A percentile compares a stretch with the other conserved stretches of the same genome.
These are phyloP conservation scores for Pseudomassariella vexata DNA, from an alignment of 2,329 filamentous ascomycete genomes.

Conservation along the genomic window DNA sequence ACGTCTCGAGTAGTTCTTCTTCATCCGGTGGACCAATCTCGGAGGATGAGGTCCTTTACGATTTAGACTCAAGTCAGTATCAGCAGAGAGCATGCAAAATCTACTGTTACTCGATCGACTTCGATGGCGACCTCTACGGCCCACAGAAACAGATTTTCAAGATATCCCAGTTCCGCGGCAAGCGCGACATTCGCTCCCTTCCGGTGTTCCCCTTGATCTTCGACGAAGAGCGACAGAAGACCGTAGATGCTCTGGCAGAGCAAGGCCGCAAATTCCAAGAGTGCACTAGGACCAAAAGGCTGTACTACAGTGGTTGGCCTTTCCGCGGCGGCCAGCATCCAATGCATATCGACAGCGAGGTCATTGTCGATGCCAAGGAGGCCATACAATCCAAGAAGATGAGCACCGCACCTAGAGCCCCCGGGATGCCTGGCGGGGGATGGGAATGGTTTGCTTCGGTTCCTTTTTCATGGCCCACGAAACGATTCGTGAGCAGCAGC, in stretches of 20 bases:
- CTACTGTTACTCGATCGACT: conserved; percentile 35
- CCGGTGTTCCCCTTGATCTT: conserved; percentile 33
- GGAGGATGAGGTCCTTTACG: conserved; percentile 25
- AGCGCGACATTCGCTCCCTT: conserved; percentile 30
- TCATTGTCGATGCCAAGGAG: conserved; percentile 36
- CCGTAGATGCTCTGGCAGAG: conserved; percentile 24
- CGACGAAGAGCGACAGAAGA: conserved; percentile 25
- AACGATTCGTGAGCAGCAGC: too few relatives aligned
- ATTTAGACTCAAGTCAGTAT: conserved; percentile 28
- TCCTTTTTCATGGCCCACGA: too few relatives aligned
- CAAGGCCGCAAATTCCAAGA: conserved; percentile 28
- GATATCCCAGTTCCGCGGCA: conserved; percentile 30
- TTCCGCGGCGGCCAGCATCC: too few relatives aligned
- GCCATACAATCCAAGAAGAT: too few relatives aligned
- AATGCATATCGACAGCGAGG: conserved; percentile 35
- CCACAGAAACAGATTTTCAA: conserved; percentile 30
- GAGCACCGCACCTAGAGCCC: too few relatives aligned
- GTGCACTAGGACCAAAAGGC: conserved; percentile 23
- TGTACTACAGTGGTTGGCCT: too few relatives aligned
- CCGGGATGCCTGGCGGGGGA: too few relatives aligned
- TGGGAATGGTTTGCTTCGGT: too few relatives aligned
- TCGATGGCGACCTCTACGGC: conserved; percentile 31
- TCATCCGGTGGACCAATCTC: too few relatives aligned
- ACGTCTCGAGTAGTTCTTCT: too few relatives aligned
- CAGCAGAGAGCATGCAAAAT: conserved; percentile 25